These are phyloP conservation scores for Trichophaea hybrida DNA, from an alignment of 2,329 filamentous ascomycete species.

Conservation along the genomic window DNA sequence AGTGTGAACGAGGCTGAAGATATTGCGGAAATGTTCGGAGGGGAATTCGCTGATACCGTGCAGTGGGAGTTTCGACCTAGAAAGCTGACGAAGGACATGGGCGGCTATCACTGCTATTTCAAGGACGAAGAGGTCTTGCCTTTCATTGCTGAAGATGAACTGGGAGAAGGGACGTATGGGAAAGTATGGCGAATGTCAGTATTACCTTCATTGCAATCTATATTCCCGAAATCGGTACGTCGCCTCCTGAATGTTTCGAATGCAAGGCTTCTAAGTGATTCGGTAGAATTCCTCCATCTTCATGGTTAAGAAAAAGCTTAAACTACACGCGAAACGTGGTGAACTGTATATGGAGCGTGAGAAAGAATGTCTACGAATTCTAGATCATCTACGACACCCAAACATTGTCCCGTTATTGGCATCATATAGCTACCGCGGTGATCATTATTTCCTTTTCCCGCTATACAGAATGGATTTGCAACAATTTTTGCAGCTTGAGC, in stretches of 20 bases:
- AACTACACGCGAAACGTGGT: no score
- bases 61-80: not conserved
- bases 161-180: not conserved
- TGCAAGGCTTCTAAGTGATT: no score
- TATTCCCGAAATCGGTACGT: not conserved
- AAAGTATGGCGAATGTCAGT: not conserved
- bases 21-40: not conserved
- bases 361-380: conserved; percentile 7
- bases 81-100: not conserved
- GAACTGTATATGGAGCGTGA: no score
- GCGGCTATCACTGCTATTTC: not conserved
- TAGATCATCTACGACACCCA: conserved; percentile 19
- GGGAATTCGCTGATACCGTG: not conserved
- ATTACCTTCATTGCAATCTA: not conserved
- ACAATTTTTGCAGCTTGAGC: conserved; percentile 8
- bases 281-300: not conserved
- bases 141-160: not conserved
- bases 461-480: conserved; percentile 12
- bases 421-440: conserved; percentile 16
- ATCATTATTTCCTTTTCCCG: conserved; percentile 22
- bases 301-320: not conserved
- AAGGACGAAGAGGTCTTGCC: not conserved
- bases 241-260: no score
- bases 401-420: conserved; percentile 20
- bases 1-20: not conserved